phyloP scores from a whole-genome alignment of 805 yeast species.

The Yarrowia yakushimensis region DNA sequence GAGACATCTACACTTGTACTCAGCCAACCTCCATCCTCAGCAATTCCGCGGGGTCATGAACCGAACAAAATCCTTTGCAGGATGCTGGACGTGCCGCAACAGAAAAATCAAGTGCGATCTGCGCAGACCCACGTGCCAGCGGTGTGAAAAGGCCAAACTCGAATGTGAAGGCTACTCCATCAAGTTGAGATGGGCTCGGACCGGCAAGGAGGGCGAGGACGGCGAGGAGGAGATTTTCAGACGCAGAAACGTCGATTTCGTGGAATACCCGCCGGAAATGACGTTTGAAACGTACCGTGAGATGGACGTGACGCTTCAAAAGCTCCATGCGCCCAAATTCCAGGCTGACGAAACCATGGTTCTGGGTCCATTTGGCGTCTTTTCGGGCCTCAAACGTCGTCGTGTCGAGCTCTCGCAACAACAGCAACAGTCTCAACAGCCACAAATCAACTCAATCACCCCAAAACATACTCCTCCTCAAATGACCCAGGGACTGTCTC shows the following conservation, averaged over 20 bases:
- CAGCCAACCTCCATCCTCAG: no score
- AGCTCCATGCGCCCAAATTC: constrained; percentile 49
- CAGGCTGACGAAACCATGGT: constrained; percentile 48
- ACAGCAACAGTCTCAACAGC: neutral
- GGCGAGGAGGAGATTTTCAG: constrained; percentile 55
- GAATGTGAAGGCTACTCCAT: constrained; percentile 81
- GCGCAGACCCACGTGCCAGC: constrained; percentile 62
- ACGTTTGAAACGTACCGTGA: constrained; percentile 72
- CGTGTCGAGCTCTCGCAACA: neutral
- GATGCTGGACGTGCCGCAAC: constrained; percentile 83
- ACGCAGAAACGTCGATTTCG: constrained; percentile 53
- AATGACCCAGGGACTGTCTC: neutral
- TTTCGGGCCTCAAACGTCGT: constrained; percentile 44
- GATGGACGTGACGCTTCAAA: constrained; percentile 66
- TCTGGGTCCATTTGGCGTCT: constrained; percentile 82
- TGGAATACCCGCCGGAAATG: constrained; percentile 58
- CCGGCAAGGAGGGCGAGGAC: constrained; percentile 29
- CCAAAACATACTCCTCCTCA: constrained; percentile 16
- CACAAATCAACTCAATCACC: constrained; percentile 2
- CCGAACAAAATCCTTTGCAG: constrained; percentile 72
- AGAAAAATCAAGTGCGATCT: constrained; percentile 80
- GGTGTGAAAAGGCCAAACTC: constrained; percentile 64
- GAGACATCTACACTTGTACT: no score
- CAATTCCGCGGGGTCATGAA: constrained; percentile 27
- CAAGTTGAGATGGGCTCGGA: constrained; percentile 67